Evolutionary conservation across 2,329 filamentous ascomycete species (phyloP).

Genomic region (Diaporthe sp.): DNA sequence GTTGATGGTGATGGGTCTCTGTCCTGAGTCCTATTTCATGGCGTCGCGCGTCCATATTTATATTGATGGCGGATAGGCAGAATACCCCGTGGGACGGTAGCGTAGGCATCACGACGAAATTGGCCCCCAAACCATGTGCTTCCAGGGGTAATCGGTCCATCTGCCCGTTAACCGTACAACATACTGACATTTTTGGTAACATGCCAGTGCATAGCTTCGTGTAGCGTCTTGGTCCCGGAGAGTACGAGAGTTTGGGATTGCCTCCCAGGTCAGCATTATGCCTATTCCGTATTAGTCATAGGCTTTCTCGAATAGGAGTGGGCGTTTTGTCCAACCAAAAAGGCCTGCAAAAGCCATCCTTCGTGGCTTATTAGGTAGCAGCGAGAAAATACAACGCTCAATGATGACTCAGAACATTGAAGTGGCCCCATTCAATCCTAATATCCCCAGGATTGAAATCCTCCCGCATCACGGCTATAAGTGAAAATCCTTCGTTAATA

Average conservation of each 20-base stretch:
- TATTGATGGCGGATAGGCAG: neutral
- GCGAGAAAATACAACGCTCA: slow-evolving; percentile 1
- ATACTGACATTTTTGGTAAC: neutral
- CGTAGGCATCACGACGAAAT: neutral
- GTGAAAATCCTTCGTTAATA: neutral
- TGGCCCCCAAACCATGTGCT: neutral
- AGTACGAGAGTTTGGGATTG: neutral
- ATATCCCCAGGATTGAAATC: neutral
- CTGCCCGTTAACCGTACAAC: neutral
- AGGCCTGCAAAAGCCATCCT: neutral
- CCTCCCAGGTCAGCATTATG: slow-evolving; percentile 2
- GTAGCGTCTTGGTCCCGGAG: neutral
- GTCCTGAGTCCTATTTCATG: no score
- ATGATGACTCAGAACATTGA: slow-evolving; percentile 10
- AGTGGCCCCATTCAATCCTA: neutral
- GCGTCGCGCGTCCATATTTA: neutral
- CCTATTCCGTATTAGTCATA: slow-evolving; percentile 8
- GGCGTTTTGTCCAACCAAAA: neutral
- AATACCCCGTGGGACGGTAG: neutral
- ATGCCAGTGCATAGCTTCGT: neutral
- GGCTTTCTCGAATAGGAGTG: neutral
- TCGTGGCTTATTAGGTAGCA: slow-evolving; percentile 12
- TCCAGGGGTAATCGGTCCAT: neutral
- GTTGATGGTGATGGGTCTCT: neutral
- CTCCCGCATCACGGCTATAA: neutral